Conservation (phyloP, 192 early-diverging fungal species). For the Coemansia furcata region DNA sequence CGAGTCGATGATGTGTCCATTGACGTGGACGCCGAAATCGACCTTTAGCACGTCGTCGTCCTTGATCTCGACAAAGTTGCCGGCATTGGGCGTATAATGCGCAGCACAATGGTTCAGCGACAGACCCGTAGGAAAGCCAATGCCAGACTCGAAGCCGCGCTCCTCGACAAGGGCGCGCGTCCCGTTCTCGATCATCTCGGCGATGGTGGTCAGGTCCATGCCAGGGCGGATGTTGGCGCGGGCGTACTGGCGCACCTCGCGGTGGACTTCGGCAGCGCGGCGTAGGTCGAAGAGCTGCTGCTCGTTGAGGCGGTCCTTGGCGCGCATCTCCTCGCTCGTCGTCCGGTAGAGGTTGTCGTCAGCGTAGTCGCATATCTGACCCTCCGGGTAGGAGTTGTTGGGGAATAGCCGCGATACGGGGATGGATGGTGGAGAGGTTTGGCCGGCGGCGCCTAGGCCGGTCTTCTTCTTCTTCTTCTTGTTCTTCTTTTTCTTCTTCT, state of each 20-base stretch:
- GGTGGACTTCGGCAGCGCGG: constrained; percentile 91
- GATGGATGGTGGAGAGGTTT: constrained; percentile 65
- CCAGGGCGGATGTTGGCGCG: constrained; percentile 85
- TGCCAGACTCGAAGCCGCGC: constrained; percentile 78
- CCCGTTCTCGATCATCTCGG: constrained; percentile 92
- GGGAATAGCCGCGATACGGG: constrained; percentile 83
- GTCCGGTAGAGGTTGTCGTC: constrained; percentile 87
- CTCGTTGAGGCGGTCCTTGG: constrained; percentile 68
- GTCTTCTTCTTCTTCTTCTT: constrained; percentile 63
- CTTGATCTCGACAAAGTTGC: constrained; percentile 84
- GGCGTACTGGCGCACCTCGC: constrained; percentile 84
- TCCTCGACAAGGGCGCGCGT: constrained; percentile 85
- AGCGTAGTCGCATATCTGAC: constrained; percentile 80
- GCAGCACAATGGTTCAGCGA: constrained; percentile 95
- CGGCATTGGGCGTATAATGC: constrained; percentile 97
- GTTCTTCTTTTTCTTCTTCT: constrained; percentile 58
- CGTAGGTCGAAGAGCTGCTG: constrained; percentile 81
- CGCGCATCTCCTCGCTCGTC: constrained; percentile 91
- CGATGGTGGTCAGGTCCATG: constrained; percentile 91
- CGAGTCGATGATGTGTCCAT: constrained; percentile 91
- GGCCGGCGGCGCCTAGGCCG: constrained; percentile 42
- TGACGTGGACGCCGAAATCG: constrained; percentile 93
- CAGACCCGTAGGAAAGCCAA: constrained; percentile 94
- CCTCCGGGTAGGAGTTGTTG: constrained; percentile 74
- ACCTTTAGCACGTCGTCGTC: constrained; percentile 95